Conservation (phyloP, 495 filamentous ascomycete genomes). For the Aspergillus affinis region DNA sequence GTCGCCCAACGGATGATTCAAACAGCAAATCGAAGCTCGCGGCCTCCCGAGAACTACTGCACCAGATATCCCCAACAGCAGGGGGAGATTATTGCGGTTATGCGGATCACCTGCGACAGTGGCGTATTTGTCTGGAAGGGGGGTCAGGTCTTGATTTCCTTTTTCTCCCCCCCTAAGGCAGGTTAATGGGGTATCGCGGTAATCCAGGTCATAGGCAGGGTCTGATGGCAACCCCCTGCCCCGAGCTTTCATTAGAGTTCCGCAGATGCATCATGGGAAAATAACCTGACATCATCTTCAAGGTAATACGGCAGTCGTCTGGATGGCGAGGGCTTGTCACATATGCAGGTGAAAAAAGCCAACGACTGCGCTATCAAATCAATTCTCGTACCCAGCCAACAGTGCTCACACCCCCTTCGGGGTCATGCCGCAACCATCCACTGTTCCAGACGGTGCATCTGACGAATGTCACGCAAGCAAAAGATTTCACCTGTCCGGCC, state of each 20-base stretch:
- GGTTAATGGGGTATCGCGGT: not conserved
- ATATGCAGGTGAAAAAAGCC: slow-evolving; percentile 22
- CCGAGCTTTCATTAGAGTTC: slow-evolving; percentile 29
- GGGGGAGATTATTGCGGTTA: slow-evolving; percentile 28
- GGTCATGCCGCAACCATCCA: slow-evolving; percentile 28
- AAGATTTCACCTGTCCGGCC: not conserved
- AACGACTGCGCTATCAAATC: slow-evolving; percentile 30
- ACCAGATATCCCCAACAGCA: slow-evolving; percentile 26
- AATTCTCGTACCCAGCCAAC: slow-evolving; percentile 29
- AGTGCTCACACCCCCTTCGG: slow-evolving; percentile 16
- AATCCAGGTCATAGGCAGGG: slow-evolving; percentile 18
- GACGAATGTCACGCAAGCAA: slow-evolving; percentile 24
- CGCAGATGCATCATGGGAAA: slow-evolving; percentile 27
- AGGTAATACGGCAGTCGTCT: slow-evolving; percentile 12
- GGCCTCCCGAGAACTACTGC: slow-evolving; percentile 12
- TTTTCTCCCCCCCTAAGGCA: slow-evolving; percentile 13
- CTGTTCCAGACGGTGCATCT: slow-evolving; percentile 23
- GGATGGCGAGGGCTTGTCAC: slow-evolving; percentile 17
- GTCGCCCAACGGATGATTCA: slow-evolving; percentile 18
- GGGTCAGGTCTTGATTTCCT: slow-evolving; percentile 17
- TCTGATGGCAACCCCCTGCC: slow-evolving; percentile 21
- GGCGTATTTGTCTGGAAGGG: slow-evolving; percentile 15
- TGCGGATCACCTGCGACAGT: slow-evolving; percentile 32
- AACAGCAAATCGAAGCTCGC: slow-evolving; percentile 14
- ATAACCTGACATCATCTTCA: slow-evolving; percentile 37